Evolutionary conservation across 116 monocot genomes (phyloP), one percentile per base, ranked within the genome.

Genomic region (Posidonia oceanica): DNA sequence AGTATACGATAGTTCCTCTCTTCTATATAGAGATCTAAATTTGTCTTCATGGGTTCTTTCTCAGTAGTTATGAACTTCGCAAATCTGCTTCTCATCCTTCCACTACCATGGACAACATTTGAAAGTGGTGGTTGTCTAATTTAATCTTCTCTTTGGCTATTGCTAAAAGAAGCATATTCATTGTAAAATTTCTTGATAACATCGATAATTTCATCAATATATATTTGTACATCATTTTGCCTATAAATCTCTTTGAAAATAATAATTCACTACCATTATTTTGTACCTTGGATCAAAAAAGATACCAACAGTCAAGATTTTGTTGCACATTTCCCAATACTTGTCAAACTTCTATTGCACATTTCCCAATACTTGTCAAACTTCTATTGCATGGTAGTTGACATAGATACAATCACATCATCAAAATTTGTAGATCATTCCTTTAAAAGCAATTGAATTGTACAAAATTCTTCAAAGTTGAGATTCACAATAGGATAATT

Each of bases 241-340:
- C 29, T 1, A 29, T 68, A 81, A 36, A 76, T 58, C 39, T 73
- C 61, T 48, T 51, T 58, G 36, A 29, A 61, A 76, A 63, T 63
- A 73, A 18, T 42, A 73, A 51, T 76, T 61, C 54, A 76, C 55
- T 3, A 73, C 68, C 38, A 64, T 63, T 48, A 76, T 57, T 51
- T 81, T 81, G 69, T 64, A 76, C 39, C 76, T 76, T 14, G 78
- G 78, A 52, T 83, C 78, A 36, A 83, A 59, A 61, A 78, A 22
- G 37, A 68, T 69, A 3, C 75, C 78, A 37, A 75, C 64, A 20
- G 64, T 62, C 21, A 78, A 63, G 18, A 75, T 75, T 36, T 72
- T 72, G 54, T 72, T 78, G 67, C 53, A 78, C 61, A 72, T 18
- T 72, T 78, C 4, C n/a, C n/a, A n/a, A n/a, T n/a, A n/a, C n/a